phyloP scores from a whole-genome alignment of 306 rosid species.

The Prunus padus region DNA sequence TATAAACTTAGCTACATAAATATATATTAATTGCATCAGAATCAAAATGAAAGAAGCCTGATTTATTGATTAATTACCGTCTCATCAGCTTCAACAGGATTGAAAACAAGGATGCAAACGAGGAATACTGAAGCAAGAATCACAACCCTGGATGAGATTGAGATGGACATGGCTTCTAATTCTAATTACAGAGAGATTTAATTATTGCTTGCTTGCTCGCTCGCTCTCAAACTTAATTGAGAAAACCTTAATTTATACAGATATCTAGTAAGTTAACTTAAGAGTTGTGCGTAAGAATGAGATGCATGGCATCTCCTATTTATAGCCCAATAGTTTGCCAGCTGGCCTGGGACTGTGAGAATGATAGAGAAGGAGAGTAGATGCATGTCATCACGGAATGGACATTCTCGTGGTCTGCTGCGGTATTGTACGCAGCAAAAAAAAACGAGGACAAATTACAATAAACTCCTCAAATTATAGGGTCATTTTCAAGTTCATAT shows the following conservation, averaged over 20 bases:
- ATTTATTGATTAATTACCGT: slow-evolving; percentile 13
- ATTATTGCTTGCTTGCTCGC: background rate
- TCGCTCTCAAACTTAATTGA: slow-evolving; percentile 26
- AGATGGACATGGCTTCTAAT: slow-evolving; percentile 39
- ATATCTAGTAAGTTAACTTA: no score
- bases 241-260: background rate
- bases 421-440: no score
- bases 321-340: slow-evolving; percentile 35
- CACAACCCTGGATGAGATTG: slow-evolving; percentile 31
- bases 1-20: background rate
- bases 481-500: no score
- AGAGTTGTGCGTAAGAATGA: slow-evolving; percentile 16
- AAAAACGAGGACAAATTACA: no score
- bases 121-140: slow-evolving; percentile 36
- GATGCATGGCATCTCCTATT: slow-evolving; percentile 35
- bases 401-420: background rate
- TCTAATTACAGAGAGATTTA: background rate
- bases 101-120: slow-evolving; percentile 29
- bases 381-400: background rate
- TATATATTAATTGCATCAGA: no score
- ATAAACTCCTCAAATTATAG: no score
- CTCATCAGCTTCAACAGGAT: slow-evolving; percentile 27
- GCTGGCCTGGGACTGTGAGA: background rate
- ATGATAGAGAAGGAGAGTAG: background rate
- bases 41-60: no score